Percentiles rank a stretch among this genome's conserved stretches.
These are phyloP conservation scores for Chlorencoelia australis DNA, from an alignment of 2,329 filamentous ascomycete genomes.

Conservation along the genomic window DNA sequence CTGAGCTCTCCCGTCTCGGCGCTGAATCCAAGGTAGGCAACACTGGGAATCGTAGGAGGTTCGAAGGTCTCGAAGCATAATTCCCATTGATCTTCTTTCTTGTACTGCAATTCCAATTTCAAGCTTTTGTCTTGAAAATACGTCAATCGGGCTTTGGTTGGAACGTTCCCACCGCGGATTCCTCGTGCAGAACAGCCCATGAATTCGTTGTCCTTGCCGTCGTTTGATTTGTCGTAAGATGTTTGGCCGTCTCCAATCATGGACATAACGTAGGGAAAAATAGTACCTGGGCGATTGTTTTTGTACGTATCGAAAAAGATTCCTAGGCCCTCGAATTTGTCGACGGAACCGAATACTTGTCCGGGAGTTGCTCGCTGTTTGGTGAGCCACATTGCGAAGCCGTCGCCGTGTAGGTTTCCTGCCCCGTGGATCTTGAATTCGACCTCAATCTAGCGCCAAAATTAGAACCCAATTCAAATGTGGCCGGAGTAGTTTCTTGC, in stretches of 20 bases:
- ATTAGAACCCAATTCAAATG: not conserved
- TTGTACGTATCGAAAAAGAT: constrained; percentile 97
- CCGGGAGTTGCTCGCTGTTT: constrained; percentile 77
- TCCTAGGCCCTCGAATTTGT: constrained; percentile 87
- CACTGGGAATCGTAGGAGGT: constrained; percentile 67
- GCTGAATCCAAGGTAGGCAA: constrained; percentile 66
- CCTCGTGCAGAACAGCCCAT: constrained; percentile 92
- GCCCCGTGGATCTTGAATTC: constrained; percentile 91
- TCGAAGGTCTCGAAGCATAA: constrained; percentile 72
- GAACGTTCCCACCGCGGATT: constrained; percentile 66
- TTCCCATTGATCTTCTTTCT: constrained; percentile 77
- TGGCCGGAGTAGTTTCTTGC: constrained; percentile 28
- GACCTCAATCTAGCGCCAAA: constrained; percentile 56
- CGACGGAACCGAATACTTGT: constrained; percentile 76
- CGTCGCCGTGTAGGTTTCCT: constrained; percentile 87
- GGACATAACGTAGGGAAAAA: constrained; percentile 97
- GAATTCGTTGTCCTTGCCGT: constrained; percentile 87
- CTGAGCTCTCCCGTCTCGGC: constrained; percentile 92
- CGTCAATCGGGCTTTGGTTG: constrained; percentile 79
- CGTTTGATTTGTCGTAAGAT: constrained; percentile 82
- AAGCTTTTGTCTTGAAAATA: constrained; percentile 96
- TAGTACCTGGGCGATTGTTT: constrained; percentile 91
- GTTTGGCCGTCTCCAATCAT: constrained; percentile 93
- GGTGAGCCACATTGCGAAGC: constrained; percentile 96
- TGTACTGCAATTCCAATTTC: constrained; percentile 89